Evolutionary conservation across 495 filamentous ascomycete genomes (phyloP), one percentile per base, ranked within the genome.

Genomic region (Podospora sp.): DNA sequence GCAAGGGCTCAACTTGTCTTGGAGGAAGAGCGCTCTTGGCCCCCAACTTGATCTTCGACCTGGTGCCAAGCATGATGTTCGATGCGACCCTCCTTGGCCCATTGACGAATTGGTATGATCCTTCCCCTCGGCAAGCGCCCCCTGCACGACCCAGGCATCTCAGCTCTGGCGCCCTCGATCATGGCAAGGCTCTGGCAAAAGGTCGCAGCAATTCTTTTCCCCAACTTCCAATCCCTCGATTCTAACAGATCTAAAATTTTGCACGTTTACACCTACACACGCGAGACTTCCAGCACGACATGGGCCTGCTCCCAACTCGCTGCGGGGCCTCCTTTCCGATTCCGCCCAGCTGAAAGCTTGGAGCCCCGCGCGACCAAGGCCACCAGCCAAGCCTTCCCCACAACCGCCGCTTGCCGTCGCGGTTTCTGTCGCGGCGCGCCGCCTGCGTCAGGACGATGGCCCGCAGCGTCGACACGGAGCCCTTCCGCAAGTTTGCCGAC

Each of bases 401-500:
- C 57, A 60, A 4, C 53, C 53, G 24, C 25, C 16, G 27, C 56
- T 11, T 22, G 57, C 57, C 26, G 25, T 40, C 57, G 57, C 25
- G 57, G n/a, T 26, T 21, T 9, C 21, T 6, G 57, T 60, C 57
- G 57, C 57, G 57, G 56, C 57, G 20, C 20, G 26, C 24, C 20
- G 26, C 24, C 25, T 29, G 56, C 26, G 25, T 9, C 25, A 8
- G 16, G 56, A 33, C 29, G 14, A 21, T 29, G 20, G 3, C 56
- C 1, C 22, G 24, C 9, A 14, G 26, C 65, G 59, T 27, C 25
- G 55, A 62, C 5, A 57, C 57, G 12, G 65, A 67, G 21, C 65
- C 65, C 40, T 67, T 67, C 58, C 8, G 20, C 58, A 25, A 62
- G 11, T 62, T 70, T 22, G 51, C 53, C 62, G 62, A 68, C 1